A percentile compares a stretch with the other conserved stretches of the same genome.
Evolutionary conservation across 306 rosid genomes (phyloP).

Genomic region (Myrica gale): DNA sequence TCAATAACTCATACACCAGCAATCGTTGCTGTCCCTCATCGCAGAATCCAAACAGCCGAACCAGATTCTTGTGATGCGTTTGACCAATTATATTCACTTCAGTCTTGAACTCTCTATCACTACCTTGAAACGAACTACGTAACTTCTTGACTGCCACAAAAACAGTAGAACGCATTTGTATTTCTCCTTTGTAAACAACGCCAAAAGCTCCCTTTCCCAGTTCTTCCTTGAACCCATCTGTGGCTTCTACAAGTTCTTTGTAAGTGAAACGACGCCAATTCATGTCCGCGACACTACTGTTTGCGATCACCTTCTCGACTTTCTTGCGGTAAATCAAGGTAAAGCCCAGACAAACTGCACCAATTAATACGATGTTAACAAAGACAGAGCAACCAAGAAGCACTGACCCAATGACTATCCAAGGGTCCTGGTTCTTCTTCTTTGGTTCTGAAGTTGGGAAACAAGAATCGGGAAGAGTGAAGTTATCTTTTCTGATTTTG

Average conservation of each 20-base stretch:
- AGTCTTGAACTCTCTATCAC: constrained; percentile 30
- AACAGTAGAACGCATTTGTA: not conserved
- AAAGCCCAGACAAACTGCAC: constrained; percentile 18
- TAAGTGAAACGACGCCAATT: constrained; percentile 30
- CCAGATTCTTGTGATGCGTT: constrained; percentile 41
- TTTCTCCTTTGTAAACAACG: constrained; percentile 32
- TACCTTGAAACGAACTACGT: not conserved
- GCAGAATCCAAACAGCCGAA: constrained; percentile 27
- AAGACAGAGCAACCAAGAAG: constrained; percentile 43
- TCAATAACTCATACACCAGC: constrained; percentile 28
- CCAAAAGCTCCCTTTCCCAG: constrained; percentile 43
- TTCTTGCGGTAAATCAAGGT: constrained; percentile 23
- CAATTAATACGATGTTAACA: constrained; percentile 27
- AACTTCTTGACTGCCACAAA: constrained; percentile 36
- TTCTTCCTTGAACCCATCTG: constrained; percentile 32
- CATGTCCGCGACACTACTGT: constrained; percentile 6
- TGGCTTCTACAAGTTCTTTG: constrained; percentile 36
- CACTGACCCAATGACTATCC: constrained; percentile 31
- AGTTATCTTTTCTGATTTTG: constrained; percentile 35
- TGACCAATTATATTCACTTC: constrained; percentile 31
- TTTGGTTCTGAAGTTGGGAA: not conserved
- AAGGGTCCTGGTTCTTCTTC: constrained; percentile 33
- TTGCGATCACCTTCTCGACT: not conserved
- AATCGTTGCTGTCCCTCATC: constrained; percentile 17
- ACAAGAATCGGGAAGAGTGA: not conserved